Base-by-base conservation (phyloP, 768 basidiomycete genomes). In the Chiua virens region DNA sequence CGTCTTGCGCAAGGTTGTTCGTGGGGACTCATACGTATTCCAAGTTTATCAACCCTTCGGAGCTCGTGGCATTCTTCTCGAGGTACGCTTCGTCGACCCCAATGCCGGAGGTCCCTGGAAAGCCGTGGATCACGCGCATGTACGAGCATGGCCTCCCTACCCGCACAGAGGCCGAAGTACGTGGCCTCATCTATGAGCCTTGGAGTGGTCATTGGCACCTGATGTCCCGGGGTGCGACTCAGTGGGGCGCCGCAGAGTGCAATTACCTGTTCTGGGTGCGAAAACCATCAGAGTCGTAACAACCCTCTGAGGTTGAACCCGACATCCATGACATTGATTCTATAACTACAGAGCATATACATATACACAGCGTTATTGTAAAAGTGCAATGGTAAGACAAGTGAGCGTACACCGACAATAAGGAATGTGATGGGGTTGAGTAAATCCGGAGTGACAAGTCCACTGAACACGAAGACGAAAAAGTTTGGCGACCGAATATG, bases 201-300 rank as follows among this genome's bases (percentile, higher is more conserved):
- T 76, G 89, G 59, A 75, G 72, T 18, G 83, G 82, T 2, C 73
- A 77, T 38, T 93, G 91, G 91, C 61, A 72, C 48, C 73, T 93
- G n/a, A 80, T 81, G 50, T 79, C 86, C 5, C 74, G 85, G 34
- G 74, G 75, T 17, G 78, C 79, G 8, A 70, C 70, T 4, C 68
- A 63, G 4, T 73, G 74, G 57, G 71, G 72, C 7, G 80, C 79
- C 21, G 76, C 83, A 45, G 70, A 71, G 30, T 88, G 84, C 63
- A 93, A 89, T 61, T 93, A 93, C 68, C 55, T 93, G 56, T 91
- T 93, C 68, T 93, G 92, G 90, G 86, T 85, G n/a, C 76, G 90
- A 22, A 88, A 83, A 56, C 88, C 91, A 14, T 44, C 3, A 14
- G 54, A 65, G 25, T 30, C 40, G 5, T 64, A 42, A 50, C 3